These are phyloP conservation scores for Strigomonas galati DNA, from an alignment of 208 protist species.

Conservation along the genomic window DNA sequence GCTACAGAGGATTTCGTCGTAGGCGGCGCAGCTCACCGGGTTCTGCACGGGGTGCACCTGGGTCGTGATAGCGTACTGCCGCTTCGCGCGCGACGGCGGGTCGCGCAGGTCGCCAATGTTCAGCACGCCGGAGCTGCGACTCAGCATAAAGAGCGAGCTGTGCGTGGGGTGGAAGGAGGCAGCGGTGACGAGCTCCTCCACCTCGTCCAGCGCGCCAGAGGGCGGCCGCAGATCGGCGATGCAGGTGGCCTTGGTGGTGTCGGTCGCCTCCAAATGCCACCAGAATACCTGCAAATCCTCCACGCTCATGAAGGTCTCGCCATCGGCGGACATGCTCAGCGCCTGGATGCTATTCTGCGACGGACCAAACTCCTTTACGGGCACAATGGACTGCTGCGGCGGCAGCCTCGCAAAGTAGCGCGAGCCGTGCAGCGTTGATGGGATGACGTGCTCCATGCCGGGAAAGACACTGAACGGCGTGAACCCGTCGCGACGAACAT, in stretches of 20 bases:
- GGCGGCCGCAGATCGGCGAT: constrained; percentile 65
- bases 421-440: constrained; percentile 36
- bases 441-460: constrained; percentile 56
- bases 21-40: constrained; percentile 40
- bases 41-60: constrained; percentile 56
- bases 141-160: constrained; percentile 79
- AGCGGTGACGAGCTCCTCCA: constrained; percentile 77
- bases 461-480: constrained; percentile 70
- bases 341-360: constrained; percentile 66
- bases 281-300: constrained; percentile 89
- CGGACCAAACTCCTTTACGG: constrained; percentile 76
- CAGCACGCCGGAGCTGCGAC: constrained; percentile 73
- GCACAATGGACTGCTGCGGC: constrained; percentile 53
- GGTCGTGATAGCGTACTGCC: constrained; percentile 67
- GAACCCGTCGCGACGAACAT: constrained; percentile 78
- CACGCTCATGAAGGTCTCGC: constrained; percentile 79
- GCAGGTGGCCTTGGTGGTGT: constrained; percentile 65
- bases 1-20: constrained; percentile 84
- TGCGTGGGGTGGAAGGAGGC: constrained; percentile 79
- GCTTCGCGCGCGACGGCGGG: constrained; percentile 51
- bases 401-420: constrained; percentile 69
- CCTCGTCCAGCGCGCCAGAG: constrained; percentile 69
- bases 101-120: constrained; percentile 86
- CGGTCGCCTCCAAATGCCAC: constrained; percentile 77
- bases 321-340: constrained; percentile 71